A percentile compares a stretch with the other conserved stretches of the same genome.
phyloP scores from a whole-genome alignment of 495 filamentous ascomycete species.

The Annulohypoxylon moriforme region DNA sequence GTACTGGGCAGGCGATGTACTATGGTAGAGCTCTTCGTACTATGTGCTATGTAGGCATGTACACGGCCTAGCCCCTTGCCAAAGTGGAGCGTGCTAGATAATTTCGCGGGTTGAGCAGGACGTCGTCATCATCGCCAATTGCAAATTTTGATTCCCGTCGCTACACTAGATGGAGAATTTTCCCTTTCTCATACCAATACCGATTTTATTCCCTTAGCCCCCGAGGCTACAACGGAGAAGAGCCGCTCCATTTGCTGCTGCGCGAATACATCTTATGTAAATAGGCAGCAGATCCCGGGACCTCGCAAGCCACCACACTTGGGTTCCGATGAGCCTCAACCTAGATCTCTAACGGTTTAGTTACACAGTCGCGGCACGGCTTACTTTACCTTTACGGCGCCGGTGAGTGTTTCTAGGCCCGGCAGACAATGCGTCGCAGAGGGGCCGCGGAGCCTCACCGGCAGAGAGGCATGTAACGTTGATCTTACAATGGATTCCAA shows the following conservation, averaged over 20 bases:
- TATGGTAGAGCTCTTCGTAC: neutral
- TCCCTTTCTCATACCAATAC: neutral
- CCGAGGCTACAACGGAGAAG: constrained; percentile 30
- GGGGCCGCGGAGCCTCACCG: constrained; percentile 25
- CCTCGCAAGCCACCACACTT: neutral
- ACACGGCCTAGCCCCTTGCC: constrained; percentile 26
- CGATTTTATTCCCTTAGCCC: constrained; percentile 9
- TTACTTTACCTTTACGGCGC: constrained; percentile 33
- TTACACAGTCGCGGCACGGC: constrained; percentile 18
- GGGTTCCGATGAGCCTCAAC: constrained; percentile 23
- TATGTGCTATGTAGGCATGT: neutral
- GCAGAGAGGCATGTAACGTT: constrained; percentile 36
- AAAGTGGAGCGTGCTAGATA: constrained; percentile 43
- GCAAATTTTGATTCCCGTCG: constrained; percentile 13
- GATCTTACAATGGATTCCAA: constrained; percentile 15
- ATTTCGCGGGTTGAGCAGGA: constrained; percentile 39
- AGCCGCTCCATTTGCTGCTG: neutral
- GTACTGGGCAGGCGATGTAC: neutral
- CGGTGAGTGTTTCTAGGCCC: constrained; percentile 17
- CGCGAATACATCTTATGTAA: neutral
- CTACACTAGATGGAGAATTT: constrained; percentile 2
- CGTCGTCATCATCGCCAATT: constrained; percentile 27
- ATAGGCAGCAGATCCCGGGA: neutral
- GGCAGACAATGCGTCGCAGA: neutral
- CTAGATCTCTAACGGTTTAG: constrained; percentile 25